These are phyloP conservation scores for Aspergillus bertholletiae DNA, from an alignment of 495 filamentous ascomycete species.

Conservation along the genomic window DNA sequence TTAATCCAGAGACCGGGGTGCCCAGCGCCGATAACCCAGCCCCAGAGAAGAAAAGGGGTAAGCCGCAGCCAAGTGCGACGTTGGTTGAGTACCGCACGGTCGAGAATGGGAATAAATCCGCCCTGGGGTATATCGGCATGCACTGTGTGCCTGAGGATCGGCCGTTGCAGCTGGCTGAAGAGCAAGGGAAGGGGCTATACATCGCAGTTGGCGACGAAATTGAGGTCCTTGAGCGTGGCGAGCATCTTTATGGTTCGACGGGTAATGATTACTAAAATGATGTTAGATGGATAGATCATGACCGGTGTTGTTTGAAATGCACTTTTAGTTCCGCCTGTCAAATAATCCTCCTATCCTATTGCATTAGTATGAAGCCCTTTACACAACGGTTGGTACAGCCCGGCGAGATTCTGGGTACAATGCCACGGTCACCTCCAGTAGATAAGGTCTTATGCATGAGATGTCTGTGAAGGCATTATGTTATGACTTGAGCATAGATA, in stretches of 20 bases:
- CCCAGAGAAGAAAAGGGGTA: constrained; percentile 13
- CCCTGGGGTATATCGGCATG: constrained; percentile 18
- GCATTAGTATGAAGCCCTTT: too few relatives aligned
- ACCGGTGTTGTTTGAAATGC: too few relatives aligned
- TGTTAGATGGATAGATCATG: too few relatives aligned
- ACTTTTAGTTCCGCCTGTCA: too few relatives aligned
- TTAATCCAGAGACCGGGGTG: constrained; percentile 10
- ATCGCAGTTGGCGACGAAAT: constrained; percentile 16
- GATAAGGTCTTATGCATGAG: too few relatives aligned
- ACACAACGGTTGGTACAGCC: too few relatives aligned
- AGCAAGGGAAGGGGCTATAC: constrained; percentile 4
- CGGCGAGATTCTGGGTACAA: too few relatives aligned
- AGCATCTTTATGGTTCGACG: constrained; percentile 15
- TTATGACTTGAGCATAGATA: too few relatives aligned
- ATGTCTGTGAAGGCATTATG: too few relatives aligned
- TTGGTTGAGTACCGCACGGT: constrained; percentile 12
- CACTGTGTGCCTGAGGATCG: constrained; percentile 17
- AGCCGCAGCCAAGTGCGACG: constrained; percentile 17
- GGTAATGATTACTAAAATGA: constrained; percentile 13
- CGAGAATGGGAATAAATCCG: constrained; percentile 13
- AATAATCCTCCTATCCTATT: too few relatives aligned
- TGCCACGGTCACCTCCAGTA: too few relatives aligned
- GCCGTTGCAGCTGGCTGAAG: constrained; percentile 9
- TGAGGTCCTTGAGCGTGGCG: constrained; percentile 15
- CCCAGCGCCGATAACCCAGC: constrained; percentile 11